A percentile compares a stretch with the other conserved stretches of the same genome.
phyloP scores from a whole-genome alignment of 805 yeast species.

The Barnettozyma pratensis region DNA sequence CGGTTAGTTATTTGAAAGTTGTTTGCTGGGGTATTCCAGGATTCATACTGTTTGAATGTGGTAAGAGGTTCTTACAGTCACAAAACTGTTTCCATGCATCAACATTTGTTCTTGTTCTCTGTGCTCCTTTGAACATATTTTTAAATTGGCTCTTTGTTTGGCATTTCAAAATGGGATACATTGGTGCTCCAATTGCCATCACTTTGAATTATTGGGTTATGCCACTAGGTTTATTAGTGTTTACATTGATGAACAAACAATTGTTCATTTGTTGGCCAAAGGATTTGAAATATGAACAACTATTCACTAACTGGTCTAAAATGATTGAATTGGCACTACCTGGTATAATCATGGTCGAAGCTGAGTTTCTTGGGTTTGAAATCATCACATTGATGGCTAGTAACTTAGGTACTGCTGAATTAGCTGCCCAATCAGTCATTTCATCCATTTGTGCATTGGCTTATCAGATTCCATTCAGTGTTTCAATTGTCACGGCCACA shows the following conservation, averaged over 20 bases:
- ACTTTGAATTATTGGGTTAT: constrained; percentile 61
- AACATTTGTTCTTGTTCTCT: constrained; percentile 56
- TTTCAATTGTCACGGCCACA: constrained; percentile 66
- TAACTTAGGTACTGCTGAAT: constrained; percentile 59
- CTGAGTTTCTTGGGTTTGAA: constrained; percentile 74
- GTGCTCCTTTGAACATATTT: constrained; percentile 60
- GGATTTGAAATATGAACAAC: constrained; percentile 4
- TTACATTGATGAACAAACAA: constrained; percentile 47
- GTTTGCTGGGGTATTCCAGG: constrained; percentile 75
- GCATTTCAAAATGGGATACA: constrained; percentile 63
- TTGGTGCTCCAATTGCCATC: constrained; percentile 75
- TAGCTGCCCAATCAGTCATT: constrained; percentile 73
- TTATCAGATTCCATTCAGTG: constrained; percentile 72
- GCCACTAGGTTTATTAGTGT: constrained; percentile 42
- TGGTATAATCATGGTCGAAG: constrained; percentile 74
- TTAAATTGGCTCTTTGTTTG: constrained; percentile 64
- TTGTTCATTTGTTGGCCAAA: constrained; percentile 29
- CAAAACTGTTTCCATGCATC: constrained; percentile 87
- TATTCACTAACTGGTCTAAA: constrained; percentile 46
- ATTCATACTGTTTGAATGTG: constrained; percentile 68
- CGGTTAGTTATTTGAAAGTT: constrained; percentile 55
- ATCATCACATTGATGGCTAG: constrained; percentile 65
- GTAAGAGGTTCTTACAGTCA: constrained; percentile 78
- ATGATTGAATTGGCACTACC: constrained; percentile 60
- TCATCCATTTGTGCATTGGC: constrained; percentile 60